phyloP scores from a whole-genome alignment of 345 rosid species.

The Adansonia digitata region DNA sequence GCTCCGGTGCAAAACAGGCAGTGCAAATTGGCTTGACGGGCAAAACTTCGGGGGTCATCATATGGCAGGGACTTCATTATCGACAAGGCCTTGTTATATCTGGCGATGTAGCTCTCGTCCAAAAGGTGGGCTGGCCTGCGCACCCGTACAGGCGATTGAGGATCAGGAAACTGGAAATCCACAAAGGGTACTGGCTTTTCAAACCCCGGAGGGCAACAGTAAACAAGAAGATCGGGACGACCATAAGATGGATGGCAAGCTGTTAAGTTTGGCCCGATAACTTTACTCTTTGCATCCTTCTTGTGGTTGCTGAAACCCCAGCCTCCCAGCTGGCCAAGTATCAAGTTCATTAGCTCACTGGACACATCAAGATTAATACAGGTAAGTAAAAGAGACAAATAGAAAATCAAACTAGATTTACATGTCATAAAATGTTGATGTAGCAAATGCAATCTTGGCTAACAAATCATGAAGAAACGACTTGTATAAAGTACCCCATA shows the following conservation, averaged over 20 bases:
- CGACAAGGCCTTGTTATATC: no score
- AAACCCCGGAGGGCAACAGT: conserved; percentile 10
- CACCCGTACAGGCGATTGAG: no score
- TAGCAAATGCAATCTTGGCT: no score
- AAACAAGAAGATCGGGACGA: neutral
- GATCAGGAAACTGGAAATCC: no score
- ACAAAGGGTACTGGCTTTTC: neutral
- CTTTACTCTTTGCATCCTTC: neutral
- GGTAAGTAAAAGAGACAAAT: neutral
- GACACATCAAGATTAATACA: neutral
- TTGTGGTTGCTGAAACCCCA: neutral
- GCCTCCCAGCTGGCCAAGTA: neutral
- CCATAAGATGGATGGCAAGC: conserved; percentile 5
- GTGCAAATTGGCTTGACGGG: neutral
- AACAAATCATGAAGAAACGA: no score
- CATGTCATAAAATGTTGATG: no score
- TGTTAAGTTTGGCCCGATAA: neutral
- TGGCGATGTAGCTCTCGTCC: no score
- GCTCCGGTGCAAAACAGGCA: conserved; percentile 13
- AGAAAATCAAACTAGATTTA: no score
- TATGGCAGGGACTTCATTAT: no score
- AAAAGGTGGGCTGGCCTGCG: no score
- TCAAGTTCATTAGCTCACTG: neutral
- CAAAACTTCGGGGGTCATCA: no score
- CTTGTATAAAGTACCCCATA: neutral